A percentile compares a stretch with the other conserved stretches of the same genome.
These are phyloP conservation scores for Vigna mungo DNA, from an alignment of 306 rosid species.

Conservation along the genomic window DNA sequence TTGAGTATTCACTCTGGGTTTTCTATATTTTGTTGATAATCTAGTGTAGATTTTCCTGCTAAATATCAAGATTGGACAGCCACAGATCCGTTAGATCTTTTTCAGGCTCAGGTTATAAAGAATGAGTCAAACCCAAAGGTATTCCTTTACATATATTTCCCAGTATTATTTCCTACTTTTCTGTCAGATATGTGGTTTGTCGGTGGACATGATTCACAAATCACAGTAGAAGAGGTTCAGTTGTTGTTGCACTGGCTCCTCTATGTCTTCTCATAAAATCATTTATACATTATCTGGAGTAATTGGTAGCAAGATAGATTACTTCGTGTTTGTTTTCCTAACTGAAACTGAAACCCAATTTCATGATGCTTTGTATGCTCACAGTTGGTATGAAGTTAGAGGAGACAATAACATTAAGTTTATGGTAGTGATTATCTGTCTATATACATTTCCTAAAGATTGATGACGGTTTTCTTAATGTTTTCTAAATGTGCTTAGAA, in stretches of 20 bases:
- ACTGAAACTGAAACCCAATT: constrained; percentile 11
- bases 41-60: constrained; percentile 92
- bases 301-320: constrained; percentile 13
- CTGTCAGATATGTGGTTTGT: not conserved
- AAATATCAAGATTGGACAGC: constrained; percentile 81
- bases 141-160: constrained; percentile 30
- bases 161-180: constrained; percentile 2
- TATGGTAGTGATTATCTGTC: constrained; percentile 6
- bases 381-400: constrained; percentile 12
- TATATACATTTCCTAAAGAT: not conserved
- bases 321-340: constrained; percentile 27
- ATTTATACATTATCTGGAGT: constrained; percentile 27
- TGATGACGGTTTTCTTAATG: not conserved
- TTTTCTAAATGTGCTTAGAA: constrained; percentile 12
- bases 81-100: constrained; percentile 89
- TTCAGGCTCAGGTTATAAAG: constrained; percentile 77
- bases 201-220: not conserved
- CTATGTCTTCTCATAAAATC: constrained; percentile 22
- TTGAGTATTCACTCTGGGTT: constrained; percentile 45
- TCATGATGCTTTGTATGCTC: constrained; percentile 23
- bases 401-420: not conserved
- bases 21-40: constrained; percentile 54
- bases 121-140: constrained; percentile 93
- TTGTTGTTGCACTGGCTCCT: not conserved
- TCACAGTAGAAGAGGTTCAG: not conserved